phyloP scores from a whole-genome alignment of 306 rosid species.

The Sicyos edulis region DNA sequence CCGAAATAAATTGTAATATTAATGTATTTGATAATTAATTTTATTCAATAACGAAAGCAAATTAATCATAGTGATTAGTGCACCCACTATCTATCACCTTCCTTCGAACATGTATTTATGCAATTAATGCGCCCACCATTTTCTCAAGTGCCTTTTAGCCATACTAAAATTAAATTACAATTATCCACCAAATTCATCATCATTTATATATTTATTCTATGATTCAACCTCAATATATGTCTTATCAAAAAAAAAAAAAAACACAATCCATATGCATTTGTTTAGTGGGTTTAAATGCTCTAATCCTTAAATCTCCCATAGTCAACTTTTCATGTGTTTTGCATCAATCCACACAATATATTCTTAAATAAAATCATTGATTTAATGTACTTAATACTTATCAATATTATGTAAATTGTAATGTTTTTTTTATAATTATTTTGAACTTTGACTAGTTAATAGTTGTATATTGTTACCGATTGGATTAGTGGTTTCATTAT shows the following conservation, averaged over 20 bases:
- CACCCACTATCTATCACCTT: constrained; percentile 10
- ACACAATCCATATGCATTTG: neutral
- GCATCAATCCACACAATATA: neutral
- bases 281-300: neutral
- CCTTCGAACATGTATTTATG: constrained; percentile 1
- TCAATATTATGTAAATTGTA: no score
- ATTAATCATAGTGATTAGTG: neutral
- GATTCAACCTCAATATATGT: neutral
- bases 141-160: no score
- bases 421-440: no score
- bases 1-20: no score
- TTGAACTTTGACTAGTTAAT: no score
- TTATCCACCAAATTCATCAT: no score
- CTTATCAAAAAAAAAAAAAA: no score
- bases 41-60: neutral
- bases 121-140: constrained; percentile 20
- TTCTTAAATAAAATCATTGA: neutral
- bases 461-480: no score
- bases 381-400: no score
- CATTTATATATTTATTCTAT: no score
- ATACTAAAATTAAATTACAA: no score
- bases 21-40: neutral
- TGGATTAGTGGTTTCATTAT: no score
- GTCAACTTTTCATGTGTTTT: neutral
- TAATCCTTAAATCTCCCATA: constrained; percentile 6